Conservation (phyloP, 179 eudicot species). For the Heliamphora pulchella region DNA sequence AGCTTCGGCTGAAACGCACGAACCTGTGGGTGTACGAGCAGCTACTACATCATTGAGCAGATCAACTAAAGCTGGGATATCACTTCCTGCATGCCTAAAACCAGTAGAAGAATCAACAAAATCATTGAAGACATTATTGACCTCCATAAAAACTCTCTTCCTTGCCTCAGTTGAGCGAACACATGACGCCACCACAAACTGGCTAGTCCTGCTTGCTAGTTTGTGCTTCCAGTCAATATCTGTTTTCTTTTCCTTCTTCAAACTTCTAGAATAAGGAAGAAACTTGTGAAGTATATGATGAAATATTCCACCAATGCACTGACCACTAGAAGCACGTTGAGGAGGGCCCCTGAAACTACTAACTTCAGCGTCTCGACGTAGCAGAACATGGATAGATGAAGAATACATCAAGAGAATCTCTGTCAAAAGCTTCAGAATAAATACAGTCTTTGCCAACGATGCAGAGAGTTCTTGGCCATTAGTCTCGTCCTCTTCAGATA, state of each 20-base stretch:
- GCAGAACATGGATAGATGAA: conserved; percentile 72
- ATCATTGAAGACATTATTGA: conserved; percentile 52
- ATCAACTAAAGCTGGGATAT: conserved; percentile 62
- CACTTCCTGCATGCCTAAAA: conserved; percentile 54
- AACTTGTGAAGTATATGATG: conserved; percentile 78
- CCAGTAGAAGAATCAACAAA: conserved; percentile 57
- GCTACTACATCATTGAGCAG: conserved; percentile 71
- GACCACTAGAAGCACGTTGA: conserved; percentile 37
- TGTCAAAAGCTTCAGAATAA: conserved; percentile 77
- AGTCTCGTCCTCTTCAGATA: conserved; percentile 44
- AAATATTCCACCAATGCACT: conserved; percentile 57
- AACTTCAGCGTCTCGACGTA: conserved; percentile 76
- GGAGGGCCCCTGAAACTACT: conserved; percentile 48
- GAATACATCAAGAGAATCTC: conserved; percentile 84
- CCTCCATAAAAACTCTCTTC: conserved; percentile 69
- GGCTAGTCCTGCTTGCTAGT: conserved; percentile 66
- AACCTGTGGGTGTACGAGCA: conserved; percentile 85
- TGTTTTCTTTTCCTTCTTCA: conserved; percentile 64
- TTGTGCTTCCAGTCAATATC: conserved; percentile 95
- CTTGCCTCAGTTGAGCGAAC: conserved; percentile 95
- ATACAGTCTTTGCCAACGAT: conserved; percentile 72
- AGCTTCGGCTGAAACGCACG: conserved; percentile 75
- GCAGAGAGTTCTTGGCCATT: conserved; percentile 64
- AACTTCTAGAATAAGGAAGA: conserved; percentile 54
- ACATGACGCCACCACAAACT: conserved; percentile 89